Evolutionary conservation across 1,284 basidiomycete species (phyloP).

Genomic region (Volvariella surrecta): DNA sequence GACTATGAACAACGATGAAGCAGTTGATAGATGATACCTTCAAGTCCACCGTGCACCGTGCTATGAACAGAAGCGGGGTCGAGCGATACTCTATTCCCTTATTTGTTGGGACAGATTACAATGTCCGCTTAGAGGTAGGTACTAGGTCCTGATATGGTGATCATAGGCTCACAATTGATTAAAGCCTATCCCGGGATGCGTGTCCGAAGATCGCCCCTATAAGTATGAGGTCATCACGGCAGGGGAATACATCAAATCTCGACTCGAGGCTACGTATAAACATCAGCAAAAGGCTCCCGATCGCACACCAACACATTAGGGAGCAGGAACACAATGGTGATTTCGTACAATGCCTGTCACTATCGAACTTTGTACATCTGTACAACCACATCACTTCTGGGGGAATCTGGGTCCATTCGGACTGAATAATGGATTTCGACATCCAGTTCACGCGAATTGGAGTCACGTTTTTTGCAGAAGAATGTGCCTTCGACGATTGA

Average conservation of each 20-base stretch:
- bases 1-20: not conserved
- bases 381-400: slow-evolving; percentile 37
- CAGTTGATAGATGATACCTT: slow-evolving; percentile 57
- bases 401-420: slow-evolving; percentile 24
- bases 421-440: slow-evolving; percentile 86
- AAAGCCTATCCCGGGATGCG: slow-evolving; percentile 63
- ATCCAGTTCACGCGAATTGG: slow-evolving; percentile 86
- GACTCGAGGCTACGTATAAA: slow-evolving; percentile 47
- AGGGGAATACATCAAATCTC: slow-evolving; percentile 57
- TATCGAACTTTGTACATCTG: slow-evolving; percentile 75
- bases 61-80: slow-evolving; percentile 53
- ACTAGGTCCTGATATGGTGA: not conserved
- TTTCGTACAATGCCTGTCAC: not conserved
- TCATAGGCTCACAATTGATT: slow-evolving; percentile 7
- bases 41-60: slow-evolving; percentile 72
- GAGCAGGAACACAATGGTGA: too few relatives aligned
- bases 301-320: not conserved
- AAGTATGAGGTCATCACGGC: slow-evolving; percentile 58
- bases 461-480: slow-evolving; percentile 71
- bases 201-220: slow-evolving; percentile 50
- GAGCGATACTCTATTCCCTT: slow-evolving; percentile 64
- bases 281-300: slow-evolving; percentile 13
- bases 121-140: slow-evolving; percentile 49
- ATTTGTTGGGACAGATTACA: slow-evolving; percentile 61
- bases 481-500: slow-evolving; percentile 76